Conservation (phyloP, 192 early-diverging fungal species). For the Funneliformis mosseae region DNA sequence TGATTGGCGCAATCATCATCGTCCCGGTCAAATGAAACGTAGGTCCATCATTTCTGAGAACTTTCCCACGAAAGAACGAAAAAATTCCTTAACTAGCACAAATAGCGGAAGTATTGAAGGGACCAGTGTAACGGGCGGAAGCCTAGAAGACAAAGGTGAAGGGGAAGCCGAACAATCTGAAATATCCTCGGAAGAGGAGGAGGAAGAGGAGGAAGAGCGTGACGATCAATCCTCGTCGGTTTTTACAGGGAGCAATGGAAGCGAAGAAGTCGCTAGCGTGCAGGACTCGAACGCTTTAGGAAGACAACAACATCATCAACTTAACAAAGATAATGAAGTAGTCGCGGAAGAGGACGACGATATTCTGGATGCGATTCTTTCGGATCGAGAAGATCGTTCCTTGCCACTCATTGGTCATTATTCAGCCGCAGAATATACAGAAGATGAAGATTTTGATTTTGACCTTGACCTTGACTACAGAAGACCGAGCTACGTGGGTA, state of each 20-base stretch:
- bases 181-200: background rate
- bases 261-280: conserved; percentile 19
- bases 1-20: background rate
- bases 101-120: conserved; percentile 26
- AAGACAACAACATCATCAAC: background rate
- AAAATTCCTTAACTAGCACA: conserved; percentile 30
- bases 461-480: conserved; percentile 10
- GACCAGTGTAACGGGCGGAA: background rate
- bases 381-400: conserved; percentile 21
- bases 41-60: background rate
- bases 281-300: background rate
- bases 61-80: conserved; percentile 22
- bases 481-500: background rate
- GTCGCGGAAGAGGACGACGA: background rate
- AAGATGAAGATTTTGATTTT: conserved; percentile 30
- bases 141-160: background rate
- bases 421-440: conserved; percentile 32
- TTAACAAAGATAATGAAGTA: background rate
- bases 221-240: conserved; percentile 31
- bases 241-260: conserved; percentile 31
- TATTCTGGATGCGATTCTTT: conserved; percentile 23
- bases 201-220: conserved; percentile 30
- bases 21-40: background rate
- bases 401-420: conserved; percentile 30
- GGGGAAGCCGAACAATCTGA: conserved; percentile 2